A percentile compares a stretch with the other conserved stretches of the same genome.
Conservation (phyloP, 768 basidiomycete species). For the Ramaria sp. region DNA sequence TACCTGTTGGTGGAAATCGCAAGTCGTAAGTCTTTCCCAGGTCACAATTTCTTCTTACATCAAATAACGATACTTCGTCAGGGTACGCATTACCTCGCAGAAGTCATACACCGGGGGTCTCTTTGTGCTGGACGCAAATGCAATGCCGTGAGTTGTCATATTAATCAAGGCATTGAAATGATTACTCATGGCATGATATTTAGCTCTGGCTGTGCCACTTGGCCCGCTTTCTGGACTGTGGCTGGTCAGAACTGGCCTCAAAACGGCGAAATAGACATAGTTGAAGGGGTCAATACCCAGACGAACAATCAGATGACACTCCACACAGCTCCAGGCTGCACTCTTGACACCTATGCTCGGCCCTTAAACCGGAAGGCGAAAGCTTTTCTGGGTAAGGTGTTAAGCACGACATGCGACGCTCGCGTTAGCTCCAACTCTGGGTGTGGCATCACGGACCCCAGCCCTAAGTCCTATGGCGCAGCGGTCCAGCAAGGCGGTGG, state of each 20-base stretch:
- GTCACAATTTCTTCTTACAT: constrained; percentile 2
- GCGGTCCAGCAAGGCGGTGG: constrained; percentile 33
- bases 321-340: constrained; percentile 30
- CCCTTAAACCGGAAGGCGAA: constrained; percentile 2
- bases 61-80: constrained; percentile 16
- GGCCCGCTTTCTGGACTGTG: constrained; percentile 46
- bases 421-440: constrained; percentile 25
- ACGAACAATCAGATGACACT: constrained; percentile 32
- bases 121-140: constrained; percentile 61
- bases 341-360: constrained; percentile 18
- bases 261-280: constrained; percentile 27
- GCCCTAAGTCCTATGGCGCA: constrained; percentile 27
- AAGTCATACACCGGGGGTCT: constrained; percentile 56
- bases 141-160: constrained; percentile 12
- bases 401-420: constrained; percentile 23
- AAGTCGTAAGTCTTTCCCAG: constrained; percentile 29
- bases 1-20: constrained; percentile 43
- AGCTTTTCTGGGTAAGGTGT: constrained; percentile 19
- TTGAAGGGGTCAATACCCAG: constrained; percentile 34
- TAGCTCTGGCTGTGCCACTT: constrained; percentile 41
- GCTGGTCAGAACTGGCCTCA: constrained; percentile 16
- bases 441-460: constrained; percentile 28
- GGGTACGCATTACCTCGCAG: constrained; percentile 58
- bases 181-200: not conserved
- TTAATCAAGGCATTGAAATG: not conserved